Base-by-base conservation (phyloP, 2,329 filamentous ascomycete species). In the Fusarium secorum region DNA sequence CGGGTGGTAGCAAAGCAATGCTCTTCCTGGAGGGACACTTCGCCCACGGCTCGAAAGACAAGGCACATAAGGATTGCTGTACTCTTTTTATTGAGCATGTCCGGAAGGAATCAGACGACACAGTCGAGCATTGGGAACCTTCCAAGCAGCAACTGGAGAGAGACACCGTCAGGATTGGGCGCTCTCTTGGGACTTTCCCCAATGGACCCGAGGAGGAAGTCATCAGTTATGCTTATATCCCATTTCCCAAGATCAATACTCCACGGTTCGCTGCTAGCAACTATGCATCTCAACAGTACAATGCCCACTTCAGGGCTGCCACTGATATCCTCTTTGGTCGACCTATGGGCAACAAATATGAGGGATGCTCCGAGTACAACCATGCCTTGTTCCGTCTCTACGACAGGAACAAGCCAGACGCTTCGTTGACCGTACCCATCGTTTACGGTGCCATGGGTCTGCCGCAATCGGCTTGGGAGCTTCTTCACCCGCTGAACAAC, bases 251-350 rank as follows among this genome's bases (percentile, higher is more conserved):
- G 24, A 45, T 38, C 28, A 66, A 51, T 13, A 36, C 11, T 2
- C 4, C 20, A 2, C 33, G 10, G 7, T 75, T 75, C 24, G 28
- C 32, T 13, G 55, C 70, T 22, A 18, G 52, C 7, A 46, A 48
- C 6, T 79, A 74, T 64, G 76, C 66, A 4, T 68, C 72, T 17
- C 73, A 79, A 45, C 74, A 78, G 46, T 80, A 73, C 60, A 74
- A 73, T 41, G 55, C 54, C 1, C 74, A 75, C 30, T 52, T 81
- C 22, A 66, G 54, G 32, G 70, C 72, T 1, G 72, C 75, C 1
- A 64, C 77, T 10, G 75, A 79, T 7, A 72, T 79, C 9, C 41
- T 80, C 8, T 51, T 75, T 5, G 77, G 76, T 3, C 30, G 30
- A 13, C 53, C 53, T 15, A n/a, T 48, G n/a, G n/a, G 38, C n/a